Evolutionary conservation across 495 filamentous ascomycete genomes (phyloP).

Genomic region (Penicillium argentinense): DNA sequence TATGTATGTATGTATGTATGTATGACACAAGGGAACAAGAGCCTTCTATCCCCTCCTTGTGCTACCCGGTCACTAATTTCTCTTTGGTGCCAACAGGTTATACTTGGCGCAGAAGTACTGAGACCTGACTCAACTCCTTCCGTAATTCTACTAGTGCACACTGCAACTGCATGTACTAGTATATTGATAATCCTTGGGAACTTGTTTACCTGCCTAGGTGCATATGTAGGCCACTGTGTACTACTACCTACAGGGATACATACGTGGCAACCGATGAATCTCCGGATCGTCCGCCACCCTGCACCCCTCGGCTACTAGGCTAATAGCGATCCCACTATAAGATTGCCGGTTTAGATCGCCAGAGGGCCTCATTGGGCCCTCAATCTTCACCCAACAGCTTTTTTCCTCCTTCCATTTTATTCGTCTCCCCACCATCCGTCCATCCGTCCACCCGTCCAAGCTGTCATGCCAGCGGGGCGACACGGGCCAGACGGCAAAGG

Average conservation of each 20-base stretch:
- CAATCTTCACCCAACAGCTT: too few species aligned
- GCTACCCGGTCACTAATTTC: neutral
- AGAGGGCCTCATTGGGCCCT: neutral
- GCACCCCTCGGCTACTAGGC: neutral
- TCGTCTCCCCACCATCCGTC: too few species aligned
- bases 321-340: neutral
- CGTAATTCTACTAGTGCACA: too few species aligned
- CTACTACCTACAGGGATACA: neutral
- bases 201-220: too few species aligned
- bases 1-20: neutral
- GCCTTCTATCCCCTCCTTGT: neutral
- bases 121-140: too few species aligned
- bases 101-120: too few species aligned
- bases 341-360: neutral
- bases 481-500: too few species aligned
- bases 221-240: neutral
- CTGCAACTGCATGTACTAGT: too few species aligned
- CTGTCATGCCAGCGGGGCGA: too few species aligned
- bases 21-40: neutral
- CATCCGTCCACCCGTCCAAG: too few species aligned
- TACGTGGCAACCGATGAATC: conserved; percentile 14
- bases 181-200: too few species aligned
- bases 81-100: neutral
- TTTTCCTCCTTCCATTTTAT: too few species aligned
- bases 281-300: neutral